These are phyloP conservation scores for Penicillium coprophilum DNA, from an alignment of 495 filamentous ascomycete genomes.

Conservation along the genomic window DNA sequence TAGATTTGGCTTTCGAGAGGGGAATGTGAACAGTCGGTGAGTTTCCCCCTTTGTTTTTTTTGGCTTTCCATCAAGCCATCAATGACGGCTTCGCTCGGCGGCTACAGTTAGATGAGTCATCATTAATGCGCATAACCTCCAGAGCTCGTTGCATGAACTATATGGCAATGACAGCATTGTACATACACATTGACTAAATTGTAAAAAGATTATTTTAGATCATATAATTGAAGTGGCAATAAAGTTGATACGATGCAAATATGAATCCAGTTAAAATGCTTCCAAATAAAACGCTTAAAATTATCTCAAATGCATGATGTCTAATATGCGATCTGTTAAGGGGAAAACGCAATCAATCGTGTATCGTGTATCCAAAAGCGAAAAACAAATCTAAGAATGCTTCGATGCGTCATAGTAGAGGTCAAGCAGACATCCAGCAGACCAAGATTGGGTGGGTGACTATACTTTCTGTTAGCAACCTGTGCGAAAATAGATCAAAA, in stretches of 20 bases:
- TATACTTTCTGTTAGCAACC: conserved; percentile 30
- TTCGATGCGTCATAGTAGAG: conserved; percentile 82
- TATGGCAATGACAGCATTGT: neutral
- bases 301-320: neutral
- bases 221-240: neutral
- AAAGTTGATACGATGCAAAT: neutral
- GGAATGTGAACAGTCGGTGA: neutral
- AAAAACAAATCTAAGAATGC: conserved; percentile 21
- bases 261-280: neutral
- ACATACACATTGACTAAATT: neutral
- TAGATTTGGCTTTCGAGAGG: neutral
- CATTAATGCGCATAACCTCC: conserved; percentile 2
- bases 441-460: conserved; percentile 96
- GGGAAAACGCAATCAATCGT: neutral
- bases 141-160: conserved; percentile 1
- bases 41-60: conserved; percentile 10
- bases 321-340: conserved; percentile 1
- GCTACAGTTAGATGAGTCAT: conserved; percentile 9
- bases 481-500: neutral
- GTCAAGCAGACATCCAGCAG: conserved; percentile 88
- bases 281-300: too few species aligned
- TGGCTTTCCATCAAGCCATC: conserved; percentile 5
- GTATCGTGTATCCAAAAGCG: conserved; percentile 3
- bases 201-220: neutral
- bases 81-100: conserved; percentile 3